Evolutionary conservation across 2,329 filamentous ascomycete species (phyloP).

Genomic region (Myrmaecium sp.): DNA sequence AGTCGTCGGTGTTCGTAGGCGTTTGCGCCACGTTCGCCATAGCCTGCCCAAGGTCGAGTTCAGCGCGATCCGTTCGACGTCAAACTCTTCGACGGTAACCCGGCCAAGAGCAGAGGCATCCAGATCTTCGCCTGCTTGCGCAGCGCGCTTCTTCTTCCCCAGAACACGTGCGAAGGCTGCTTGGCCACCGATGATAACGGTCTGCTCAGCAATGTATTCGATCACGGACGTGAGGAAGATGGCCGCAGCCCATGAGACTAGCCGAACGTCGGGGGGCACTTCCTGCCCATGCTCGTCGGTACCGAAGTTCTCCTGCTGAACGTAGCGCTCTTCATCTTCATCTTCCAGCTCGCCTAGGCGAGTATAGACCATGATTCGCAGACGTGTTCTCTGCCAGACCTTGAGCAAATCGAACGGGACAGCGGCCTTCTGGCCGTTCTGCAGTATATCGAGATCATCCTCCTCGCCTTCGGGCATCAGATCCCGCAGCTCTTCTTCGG

Average conservation of each 20-base stretch:
- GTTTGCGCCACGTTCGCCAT: conserved; percentile 93
- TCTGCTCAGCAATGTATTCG: conserved; percentile 85
- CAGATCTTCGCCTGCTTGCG: conserved; percentile 32
- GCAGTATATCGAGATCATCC: conserved; percentile 27
- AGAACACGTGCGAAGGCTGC: conserved; percentile 53
- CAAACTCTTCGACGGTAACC: conserved; percentile 71
- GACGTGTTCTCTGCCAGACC: conserved; percentile 80
- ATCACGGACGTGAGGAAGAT: conserved; percentile 93
- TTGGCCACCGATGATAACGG: conserved; percentile 71
- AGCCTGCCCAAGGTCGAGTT: conserved; percentile 76
- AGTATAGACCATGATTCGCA: conserved; percentile 97
- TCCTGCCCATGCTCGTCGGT: conserved; percentile 15
- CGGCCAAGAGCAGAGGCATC: conserved; percentile 42
- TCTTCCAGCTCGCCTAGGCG: conserved; percentile 94
- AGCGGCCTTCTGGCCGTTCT: conserved; percentile 13
- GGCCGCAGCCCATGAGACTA: conserved; percentile 75
- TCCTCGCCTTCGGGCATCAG: conserved; percentile 72
- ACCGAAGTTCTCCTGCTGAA: conserved; percentile 36
- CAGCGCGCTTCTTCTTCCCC: conserved; percentile 22
- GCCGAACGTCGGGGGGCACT: conserved; percentile 10
- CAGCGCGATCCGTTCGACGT: conserved; percentile 84
- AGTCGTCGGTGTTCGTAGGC: conserved; percentile 34
- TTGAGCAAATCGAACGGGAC: conserved; percentile 77
- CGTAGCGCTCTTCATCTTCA: conserved; percentile 83
- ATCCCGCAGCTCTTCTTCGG: conserved; percentile 74